Percentiles rank a stretch among this genome's conserved stretches.
Evolutionary conservation across 306 rosid species (phyloP).

Genomic region (Vicia faba): DNA sequence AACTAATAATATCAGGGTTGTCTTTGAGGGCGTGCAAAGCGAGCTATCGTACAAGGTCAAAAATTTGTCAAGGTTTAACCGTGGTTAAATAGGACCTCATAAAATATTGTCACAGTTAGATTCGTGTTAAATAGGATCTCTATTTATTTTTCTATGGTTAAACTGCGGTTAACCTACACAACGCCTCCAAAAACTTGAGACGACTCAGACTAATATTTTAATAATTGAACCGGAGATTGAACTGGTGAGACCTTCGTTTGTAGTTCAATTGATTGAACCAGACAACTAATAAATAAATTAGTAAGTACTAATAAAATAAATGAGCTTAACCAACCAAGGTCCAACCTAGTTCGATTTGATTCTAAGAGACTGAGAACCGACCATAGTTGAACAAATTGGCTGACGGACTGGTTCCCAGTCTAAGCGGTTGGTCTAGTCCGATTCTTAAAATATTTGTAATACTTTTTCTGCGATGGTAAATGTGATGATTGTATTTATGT

Average conservation of each 20-base stretch:
- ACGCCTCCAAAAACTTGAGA: no score
- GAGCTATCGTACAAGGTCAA: no score
- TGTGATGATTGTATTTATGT: conserved; percentile 37
- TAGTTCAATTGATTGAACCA: neutral
- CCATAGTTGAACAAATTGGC: neutral
- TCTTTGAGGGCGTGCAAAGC: no score
- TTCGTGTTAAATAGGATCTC: no score
- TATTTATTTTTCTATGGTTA: no score
- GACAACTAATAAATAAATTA: neutral
- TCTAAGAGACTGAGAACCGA: neutral
- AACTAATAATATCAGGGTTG: neutral
- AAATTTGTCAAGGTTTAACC: no score
- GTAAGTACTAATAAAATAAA: no score
- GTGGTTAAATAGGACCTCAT: no score
- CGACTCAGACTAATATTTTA: neutral
- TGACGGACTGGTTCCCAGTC: neutral
- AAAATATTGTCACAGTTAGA: no score
- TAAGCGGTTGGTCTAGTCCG: neutral
- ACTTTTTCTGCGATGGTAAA: conserved; percentile 18
- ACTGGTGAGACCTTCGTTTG: neutral
- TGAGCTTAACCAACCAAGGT: neutral
- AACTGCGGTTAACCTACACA: no score
- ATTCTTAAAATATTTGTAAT: neutral
- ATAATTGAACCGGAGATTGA: neutral
- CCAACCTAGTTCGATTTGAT: neutral